Evolutionary conservation across 345 rosid genomes (phyloP), one percentile per base, ranked within the genome.

Genomic region (Clarkia xantiana): DNA sequence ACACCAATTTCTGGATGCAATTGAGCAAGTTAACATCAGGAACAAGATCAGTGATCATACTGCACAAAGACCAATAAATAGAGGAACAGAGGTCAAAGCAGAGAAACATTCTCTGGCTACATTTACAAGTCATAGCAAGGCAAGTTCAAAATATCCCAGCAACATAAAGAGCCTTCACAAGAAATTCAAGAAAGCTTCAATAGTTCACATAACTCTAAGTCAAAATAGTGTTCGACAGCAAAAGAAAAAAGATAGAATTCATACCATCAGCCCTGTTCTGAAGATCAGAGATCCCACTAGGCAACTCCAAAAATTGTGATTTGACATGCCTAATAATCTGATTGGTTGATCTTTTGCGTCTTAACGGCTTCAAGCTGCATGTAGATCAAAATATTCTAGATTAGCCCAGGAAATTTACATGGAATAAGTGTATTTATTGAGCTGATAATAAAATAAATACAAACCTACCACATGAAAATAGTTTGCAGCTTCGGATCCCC

Each of bases 401-500:
- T 48, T 38, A 22, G 15, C 34, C 25, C 39, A 48, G 25, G 39
- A 48, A 18, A 10, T 20, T 22, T 22, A 6, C 17, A 5, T 22
- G 9, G 36, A 5, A 22, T 36, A 23, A 22, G 34, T 16, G 18
- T 10, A 16, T 46, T 29, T 15, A 34, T 18, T 16, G 25, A 42
- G 15, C 34, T 29, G 34, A 14, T 2, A 3, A n/a, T 15, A 60
- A 48, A 46, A 42, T n/a, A 11, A 49, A 14, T 2, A 45, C 48
- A 45, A 29, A 7, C 64, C 81, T 73, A 84, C 99, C 80, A 74
- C 59, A 71, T 82, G 74, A 60, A 75, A 73, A 93, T 82, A 3
- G 95, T 82, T 67, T 93, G 94, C 44, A 80, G 94, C 71, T 80
- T 84, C 23, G 99, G 99, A 78, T 93, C 95, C 67, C 73, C 62